Conservation (phyloP, 306 rosid genomes). For the Bauhinia variegata region DNA sequence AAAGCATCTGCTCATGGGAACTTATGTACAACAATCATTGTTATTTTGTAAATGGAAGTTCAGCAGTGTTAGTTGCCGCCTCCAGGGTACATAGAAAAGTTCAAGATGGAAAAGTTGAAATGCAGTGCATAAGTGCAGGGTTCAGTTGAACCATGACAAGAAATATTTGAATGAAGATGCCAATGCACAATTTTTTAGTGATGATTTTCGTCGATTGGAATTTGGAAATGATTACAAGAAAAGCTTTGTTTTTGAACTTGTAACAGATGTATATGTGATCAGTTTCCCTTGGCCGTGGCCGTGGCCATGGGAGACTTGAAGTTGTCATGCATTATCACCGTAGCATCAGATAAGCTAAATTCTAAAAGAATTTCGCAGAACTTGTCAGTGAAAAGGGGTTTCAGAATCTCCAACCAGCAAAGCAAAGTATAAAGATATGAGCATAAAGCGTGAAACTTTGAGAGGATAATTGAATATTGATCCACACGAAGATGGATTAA, state of each 20-base stretch:
- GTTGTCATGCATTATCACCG: neutral
- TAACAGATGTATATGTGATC: too few relatives aligned
- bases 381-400: slow-evolving; percentile 14
- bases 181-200: neutral
- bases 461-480: slow-evolving; percentile 26
- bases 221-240: too few relatives aligned
- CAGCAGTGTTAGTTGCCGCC: neutral
- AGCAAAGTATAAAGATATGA: slow-evolving; percentile 62
- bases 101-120: neutral
- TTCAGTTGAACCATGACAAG: neutral
- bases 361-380: slow-evolving; percentile 18
- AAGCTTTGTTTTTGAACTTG: too few relatives aligned
- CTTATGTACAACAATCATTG: neutral
- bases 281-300: too few relatives aligned
- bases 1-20: neutral
- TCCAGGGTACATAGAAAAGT: neutral
- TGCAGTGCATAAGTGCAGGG: neutral
- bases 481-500: slow-evolving; percentile 51
- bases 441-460: slow-evolving; percentile 50
- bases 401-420: slow-evolving; percentile 48
- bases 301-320: too few relatives aligned
- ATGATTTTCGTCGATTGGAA: too few relatives aligned
- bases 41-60: slow-evolving; percentile 13
- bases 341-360: slow-evolving; percentile 15
- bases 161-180: neutral